Evolutionary conservation across 106 monocot species (phyloP).

Genomic region (Platanthera guangdongensis): DNA sequence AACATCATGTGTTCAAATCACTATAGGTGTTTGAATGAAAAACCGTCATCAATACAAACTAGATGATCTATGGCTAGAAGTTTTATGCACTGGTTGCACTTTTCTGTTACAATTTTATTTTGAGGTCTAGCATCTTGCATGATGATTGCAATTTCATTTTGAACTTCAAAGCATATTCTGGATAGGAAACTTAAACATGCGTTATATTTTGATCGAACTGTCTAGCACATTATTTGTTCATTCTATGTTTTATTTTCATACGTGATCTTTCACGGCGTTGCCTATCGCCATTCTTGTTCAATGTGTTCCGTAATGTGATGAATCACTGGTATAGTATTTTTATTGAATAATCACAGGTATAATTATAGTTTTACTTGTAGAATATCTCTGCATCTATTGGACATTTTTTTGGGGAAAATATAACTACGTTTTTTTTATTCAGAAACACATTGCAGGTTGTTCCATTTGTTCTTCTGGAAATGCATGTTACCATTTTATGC

Average conservation of each 20-base stretch:
- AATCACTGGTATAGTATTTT: too few relatives aligned
- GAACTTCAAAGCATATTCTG: not conserved
- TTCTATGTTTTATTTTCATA: not conserved
- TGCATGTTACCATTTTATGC: conserved; percentile 59
- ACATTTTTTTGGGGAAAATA: not conserved
- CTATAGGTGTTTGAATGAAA: too few relatives aligned
- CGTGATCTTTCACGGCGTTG: not conserved
- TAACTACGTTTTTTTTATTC: conserved; percentile 17
- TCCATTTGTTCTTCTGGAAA: conserved; percentile 66
- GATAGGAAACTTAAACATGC: not conserved
- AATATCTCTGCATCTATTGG: not conserved
- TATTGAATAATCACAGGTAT: not conserved
- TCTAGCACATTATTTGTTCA: not conserved
- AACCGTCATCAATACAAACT: too few relatives aligned
- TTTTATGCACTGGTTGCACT: not conserved
- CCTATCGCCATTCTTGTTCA: not conserved
- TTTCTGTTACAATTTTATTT: not conserved
- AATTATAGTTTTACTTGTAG: not conserved
- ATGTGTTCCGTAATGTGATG: not conserved
- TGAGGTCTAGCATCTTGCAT: not conserved
- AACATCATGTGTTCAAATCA: not conserved
- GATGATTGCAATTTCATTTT: not conserved
- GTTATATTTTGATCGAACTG: not conserved
- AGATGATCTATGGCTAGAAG: not conserved
- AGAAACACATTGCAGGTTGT: conserved; percentile 73